Percentiles rank a stretch among this genome's conserved stretches.
phyloP scores from a whole-genome alignment of 441 rosid species.

The Populus hybrid region DNA sequence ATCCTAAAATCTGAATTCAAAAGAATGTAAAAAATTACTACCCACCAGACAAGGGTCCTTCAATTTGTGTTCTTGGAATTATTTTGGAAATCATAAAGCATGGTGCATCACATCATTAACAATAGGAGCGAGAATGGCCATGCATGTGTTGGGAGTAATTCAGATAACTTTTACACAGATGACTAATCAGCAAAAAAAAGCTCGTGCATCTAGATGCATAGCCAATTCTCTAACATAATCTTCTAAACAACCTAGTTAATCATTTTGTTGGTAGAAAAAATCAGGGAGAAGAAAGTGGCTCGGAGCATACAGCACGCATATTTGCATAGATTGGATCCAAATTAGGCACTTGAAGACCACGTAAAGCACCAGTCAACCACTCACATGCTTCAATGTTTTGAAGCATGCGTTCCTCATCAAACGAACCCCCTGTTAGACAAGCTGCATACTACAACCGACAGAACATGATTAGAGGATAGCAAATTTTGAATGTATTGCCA shows the following conservation, averaged over 20 bases:
- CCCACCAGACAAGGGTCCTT: neutral
- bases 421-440: constrained; percentile 81
- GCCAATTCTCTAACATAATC: neutral
- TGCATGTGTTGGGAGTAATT: neutral
- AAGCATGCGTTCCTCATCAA: constrained; percentile 92
- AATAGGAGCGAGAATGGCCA: neutral
- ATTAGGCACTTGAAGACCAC: constrained; percentile 80
- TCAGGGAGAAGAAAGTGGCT: constrained; percentile 17
- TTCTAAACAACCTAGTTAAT: constrained; percentile 9
- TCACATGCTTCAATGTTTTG: constrained; percentile 97
- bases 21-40: neutral
- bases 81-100: neutral
- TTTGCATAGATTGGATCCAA: constrained; percentile 76
- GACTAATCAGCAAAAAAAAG: neutral
- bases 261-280: constrained; percentile 5
- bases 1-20: neutral
- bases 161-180: neutral
- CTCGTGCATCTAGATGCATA: neutral
- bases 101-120: neutral
- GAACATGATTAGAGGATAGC: constrained; percentile 22
- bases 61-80: neutral
- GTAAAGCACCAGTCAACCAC: constrained; percentile 86
- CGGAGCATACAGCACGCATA: constrained; percentile 76
- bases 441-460: constrained; percentile 69
- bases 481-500: constrained; percentile 14